Evolutionary conservation across 176 grass and related monocot genomes (phyloP).

Genomic region (Paspalum notatum): DNA sequence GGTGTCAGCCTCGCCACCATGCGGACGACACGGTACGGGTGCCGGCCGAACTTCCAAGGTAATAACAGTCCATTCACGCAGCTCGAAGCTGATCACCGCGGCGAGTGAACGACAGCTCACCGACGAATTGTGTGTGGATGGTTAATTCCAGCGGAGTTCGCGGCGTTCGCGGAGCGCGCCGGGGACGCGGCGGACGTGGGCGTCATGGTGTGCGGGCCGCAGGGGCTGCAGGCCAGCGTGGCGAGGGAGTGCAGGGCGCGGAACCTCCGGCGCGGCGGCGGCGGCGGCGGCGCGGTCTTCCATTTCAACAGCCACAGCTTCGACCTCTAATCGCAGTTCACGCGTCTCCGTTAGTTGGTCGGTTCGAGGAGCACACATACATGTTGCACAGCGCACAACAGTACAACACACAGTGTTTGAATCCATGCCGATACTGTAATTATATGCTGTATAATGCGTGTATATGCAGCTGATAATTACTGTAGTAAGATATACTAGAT

Average conservation of each 20-base stretch:
- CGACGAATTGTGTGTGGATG: neutral
- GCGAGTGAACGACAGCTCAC: neutral
- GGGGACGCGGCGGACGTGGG: slow-evolving; percentile 43
- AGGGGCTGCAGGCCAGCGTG: slow-evolving; percentile 70
- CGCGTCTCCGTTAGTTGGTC: no score
- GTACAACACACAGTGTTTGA: neutral
- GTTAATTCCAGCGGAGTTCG: slow-evolving; percentile 44
- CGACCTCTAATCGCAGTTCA: slow-evolving; percentile 42
- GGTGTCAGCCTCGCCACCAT: slow-evolving; percentile 47
- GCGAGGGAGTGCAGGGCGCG: slow-evolving; percentile 78
- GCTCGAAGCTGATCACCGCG: neutral
- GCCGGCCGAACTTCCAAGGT: slow-evolving; percentile 89
- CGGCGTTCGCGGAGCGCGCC: slow-evolving; percentile 47
- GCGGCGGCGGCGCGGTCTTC: slow-evolving; percentile 63
- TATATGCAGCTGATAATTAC: neutral
- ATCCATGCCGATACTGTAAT: neutral
- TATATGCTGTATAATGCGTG: neutral
- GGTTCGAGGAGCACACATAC: neutral
- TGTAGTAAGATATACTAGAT: neutral
- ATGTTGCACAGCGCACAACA: neutral
- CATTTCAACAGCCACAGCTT: slow-evolving; percentile 99
- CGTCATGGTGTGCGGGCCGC: slow-evolving; percentile 81
- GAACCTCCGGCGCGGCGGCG: slow-evolving; percentile 58
- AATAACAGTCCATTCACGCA: neutral
- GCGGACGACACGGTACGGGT: slow-evolving; percentile 69